Percentiles rank a stretch among this genome's conserved stretches.
phyloP scores from a whole-genome alignment of 2,329 filamentous ascomycete species.

The Alternaria panax region DNA sequence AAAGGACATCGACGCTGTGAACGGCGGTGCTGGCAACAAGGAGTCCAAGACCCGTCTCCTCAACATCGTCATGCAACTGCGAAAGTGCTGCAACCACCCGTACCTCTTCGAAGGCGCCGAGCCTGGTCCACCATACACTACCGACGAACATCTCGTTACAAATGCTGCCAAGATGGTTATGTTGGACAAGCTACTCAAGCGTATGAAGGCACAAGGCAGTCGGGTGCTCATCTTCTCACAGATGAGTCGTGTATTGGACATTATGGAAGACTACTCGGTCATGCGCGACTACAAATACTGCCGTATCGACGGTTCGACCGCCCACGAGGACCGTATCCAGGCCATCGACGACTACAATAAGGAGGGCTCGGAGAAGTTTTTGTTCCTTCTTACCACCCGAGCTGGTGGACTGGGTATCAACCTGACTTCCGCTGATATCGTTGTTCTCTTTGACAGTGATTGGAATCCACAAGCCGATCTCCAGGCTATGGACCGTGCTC shows the following conservation, averaged over 20 bases:
- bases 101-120: slow-evolving; percentile 98
- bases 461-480: slow-evolving; percentile 99
- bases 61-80: slow-evolving; percentile 99
- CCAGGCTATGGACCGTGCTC: slow-evolving; percentile 98
- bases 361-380: slow-evolving; percentile 83
- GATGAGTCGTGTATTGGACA: slow-evolving; percentile 97
- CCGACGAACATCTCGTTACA: slow-evolving; percentile 91
- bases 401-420: slow-evolving; percentile 98
- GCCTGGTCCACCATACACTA: slow-evolving; percentile 96
- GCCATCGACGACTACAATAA: slow-evolving; percentile 99
- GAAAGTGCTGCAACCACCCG: slow-evolving; percentile 98
- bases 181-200: slow-evolving; percentile 85
- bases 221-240: slow-evolving; percentile 99
- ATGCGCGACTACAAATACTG: slow-evolving; percentile 96
- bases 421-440: slow-evolving; percentile 91
- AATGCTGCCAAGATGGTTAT: slow-evolving; percentile 98
- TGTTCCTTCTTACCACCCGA: slow-evolving; percentile 93
- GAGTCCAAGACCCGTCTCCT: slow-evolving; percentile 96
- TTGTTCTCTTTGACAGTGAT: slow-evolving; percentile 95
- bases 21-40: slow-evolving; percentile 92
- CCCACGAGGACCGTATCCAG: slow-evolving; percentile 95
- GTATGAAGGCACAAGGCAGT: slow-evolving; percentile 85
- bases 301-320: slow-evolving; percentile 94
- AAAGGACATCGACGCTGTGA: slow-evolving; percentile 98
- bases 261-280: slow-evolving; percentile 97